Base-by-base conservation (phyloP, 306 rosid species). In the Mimosa pudica region DNA sequence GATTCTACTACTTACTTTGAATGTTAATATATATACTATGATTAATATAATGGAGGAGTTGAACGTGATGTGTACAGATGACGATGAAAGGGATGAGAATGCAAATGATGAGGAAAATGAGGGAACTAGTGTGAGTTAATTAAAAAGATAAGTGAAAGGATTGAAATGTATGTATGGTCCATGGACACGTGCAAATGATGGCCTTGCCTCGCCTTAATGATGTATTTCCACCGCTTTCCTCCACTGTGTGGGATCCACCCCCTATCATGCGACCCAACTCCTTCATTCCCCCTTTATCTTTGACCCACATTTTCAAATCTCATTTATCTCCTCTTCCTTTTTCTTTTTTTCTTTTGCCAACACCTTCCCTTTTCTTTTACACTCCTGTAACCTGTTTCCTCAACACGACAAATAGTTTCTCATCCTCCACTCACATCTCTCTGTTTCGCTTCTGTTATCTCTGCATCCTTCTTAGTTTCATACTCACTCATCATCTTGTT, bases 121-220 rank as follows among this genome's bases (percentile, higher is more conserved):
- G 35, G 7, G 55, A 4, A 12, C 30, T 8, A 60, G 65, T 38
- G 24, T 2, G 11, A 32, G 54, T 57, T 45, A 69, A 77, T 9
- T 5, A 30, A 74, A 4, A 46, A 65, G 44, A 6, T 51, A 51
- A 12, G 57, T 38, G 5, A 1, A 54, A 72, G 73, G 47, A 65
- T 76, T 64, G 84, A 79, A 57, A 62, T 52, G 85, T 12, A 49
- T 10, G 57, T 8, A 77, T 86, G 96, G 89, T 86, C 90, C 92
- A 87, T 85, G 46, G 86, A 89, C 94, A 86, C 94, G 94, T 93
- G 94, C 89, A 84, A 91, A 91, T 91, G 94, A 93, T 91, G 94
- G 83, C 87, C 58, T 54, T 89, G 92, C 86, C 89, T 84, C 80
- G 76, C 69, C 70, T 51, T 89, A 83, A 93, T 93, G 94, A 93